phyloP scores from a whole-genome alignment of 2,329 filamentous ascomycete species.

The Colletotrichum sp. region DNA sequence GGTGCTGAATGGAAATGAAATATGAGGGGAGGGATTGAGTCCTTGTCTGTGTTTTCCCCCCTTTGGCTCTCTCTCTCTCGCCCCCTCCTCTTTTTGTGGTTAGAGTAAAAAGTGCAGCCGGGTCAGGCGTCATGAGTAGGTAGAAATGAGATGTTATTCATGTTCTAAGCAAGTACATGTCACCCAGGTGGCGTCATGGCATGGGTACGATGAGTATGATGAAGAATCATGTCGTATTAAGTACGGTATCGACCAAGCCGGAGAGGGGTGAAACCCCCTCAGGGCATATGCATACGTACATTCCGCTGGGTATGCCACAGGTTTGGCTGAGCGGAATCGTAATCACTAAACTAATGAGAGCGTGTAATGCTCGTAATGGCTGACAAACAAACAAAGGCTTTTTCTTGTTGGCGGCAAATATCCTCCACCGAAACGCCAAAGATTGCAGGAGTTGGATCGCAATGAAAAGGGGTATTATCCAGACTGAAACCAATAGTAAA shows the following conservation, averaged over 20 bases:
- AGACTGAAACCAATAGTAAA: slow-evolving; percentile 2
- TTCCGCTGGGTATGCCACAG: neutral
- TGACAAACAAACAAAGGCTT: neutral
- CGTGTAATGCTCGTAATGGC: neutral
- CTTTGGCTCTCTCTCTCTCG: neutral
- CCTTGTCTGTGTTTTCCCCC: neutral
- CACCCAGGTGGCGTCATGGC: neutral
- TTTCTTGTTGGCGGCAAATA: neutral
- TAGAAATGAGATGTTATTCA: slow-evolving; percentile 22
- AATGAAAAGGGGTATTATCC: slow-evolving; percentile 20
- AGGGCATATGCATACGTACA: neutral
- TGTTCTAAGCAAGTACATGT: neutral
- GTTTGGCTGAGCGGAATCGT: neutral
- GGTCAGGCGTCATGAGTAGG: slow-evolving; percentile 23
- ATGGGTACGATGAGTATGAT: neutral
- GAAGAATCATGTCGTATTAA: neutral
- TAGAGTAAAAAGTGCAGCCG: slow-evolving; percentile 22
- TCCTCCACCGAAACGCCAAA: neutral
- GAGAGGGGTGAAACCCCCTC: neutral
- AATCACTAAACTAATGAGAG: neutral
- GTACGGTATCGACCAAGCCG: neutral
- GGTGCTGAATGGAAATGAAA: slow-evolving; percentile 9
- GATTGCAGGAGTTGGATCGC: neutral
- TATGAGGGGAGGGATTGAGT: neutral
- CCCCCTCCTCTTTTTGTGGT: neutral